These are phyloP conservation scores for Suhomyces kilbournensis DNA, from an alignment of 805 yeast genomes.

Conservation along the genomic window DNA sequence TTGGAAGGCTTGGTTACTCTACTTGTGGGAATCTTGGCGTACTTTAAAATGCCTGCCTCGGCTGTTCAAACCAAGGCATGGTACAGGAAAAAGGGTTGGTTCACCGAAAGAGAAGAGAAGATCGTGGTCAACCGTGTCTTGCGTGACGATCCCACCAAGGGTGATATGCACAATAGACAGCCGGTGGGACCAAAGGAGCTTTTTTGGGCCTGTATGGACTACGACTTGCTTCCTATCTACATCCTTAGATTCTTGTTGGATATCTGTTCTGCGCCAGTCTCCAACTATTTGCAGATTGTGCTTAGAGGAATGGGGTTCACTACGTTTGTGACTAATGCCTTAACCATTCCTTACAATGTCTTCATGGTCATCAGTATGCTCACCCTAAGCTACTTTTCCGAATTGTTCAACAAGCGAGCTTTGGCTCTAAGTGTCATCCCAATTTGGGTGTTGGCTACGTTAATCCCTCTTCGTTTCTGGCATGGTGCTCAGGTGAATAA, in stretches of 20 bases:
- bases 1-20: slow-evolving; percentile 62
- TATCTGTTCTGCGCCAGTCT: slow-evolving; percentile 7
- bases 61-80: slow-evolving; percentile 46
- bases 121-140: slow-evolving; percentile 57
- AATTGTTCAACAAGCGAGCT: slow-evolving; percentile 22
- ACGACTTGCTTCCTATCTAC: slow-evolving; percentile 10
- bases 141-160: slow-evolving; percentile 60
- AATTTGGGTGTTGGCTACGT: slow-evolving; percentile 26
- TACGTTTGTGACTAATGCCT: slow-evolving; percentile 50
- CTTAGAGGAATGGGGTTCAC: slow-evolving; percentile 43
- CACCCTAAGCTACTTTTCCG: slow-evolving; percentile 20
- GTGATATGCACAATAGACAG: slow-evolving; percentile 63
- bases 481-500: slow-evolving; percentile 33
- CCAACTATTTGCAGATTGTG: slow-evolving; percentile 10
- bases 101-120: slow-evolving; percentile 50
- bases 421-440: slow-evolving; percentile 17
- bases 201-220: slow-evolving; percentile 40
- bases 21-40: slow-evolving; percentile 45
- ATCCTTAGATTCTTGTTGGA: slow-evolving; percentile 19
- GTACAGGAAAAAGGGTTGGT: slow-evolving; percentile 50
- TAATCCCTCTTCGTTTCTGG: slow-evolving; percentile 40
- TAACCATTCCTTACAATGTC: slow-evolving; percentile 50
- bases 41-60: slow-evolving; percentile 32
- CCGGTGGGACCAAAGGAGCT: slow-evolving; percentile 44
- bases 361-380: slow-evolving; percentile 20